Conservation (phyloP, 257 asterid genomes). For the Penstemon barbatus region DNA sequence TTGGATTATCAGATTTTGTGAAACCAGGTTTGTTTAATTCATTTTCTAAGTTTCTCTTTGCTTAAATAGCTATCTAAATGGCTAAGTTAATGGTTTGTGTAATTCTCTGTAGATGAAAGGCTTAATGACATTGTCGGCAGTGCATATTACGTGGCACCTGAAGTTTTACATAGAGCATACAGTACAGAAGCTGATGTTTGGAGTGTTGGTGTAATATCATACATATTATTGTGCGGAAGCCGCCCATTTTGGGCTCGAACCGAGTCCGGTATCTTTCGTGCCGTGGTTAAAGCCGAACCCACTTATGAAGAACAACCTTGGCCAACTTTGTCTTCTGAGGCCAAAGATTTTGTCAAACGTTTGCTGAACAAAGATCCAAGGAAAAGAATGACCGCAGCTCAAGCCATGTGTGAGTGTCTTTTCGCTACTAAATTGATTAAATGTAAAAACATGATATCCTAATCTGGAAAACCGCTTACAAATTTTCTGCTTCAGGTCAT, state of each 20-base stretch:
- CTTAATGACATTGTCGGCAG: constrained; percentile 95
- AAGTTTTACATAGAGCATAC: constrained; percentile 87
- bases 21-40: constrained; percentile 71
- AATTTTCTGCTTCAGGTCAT: constrained; percentile 67
- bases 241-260: constrained; percentile 98
- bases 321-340: constrained; percentile 80
- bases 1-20: constrained; percentile 92
- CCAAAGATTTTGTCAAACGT: constrained; percentile 82
- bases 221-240: constrained; percentile 81
- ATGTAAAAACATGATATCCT: background rate
- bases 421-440: background rate
- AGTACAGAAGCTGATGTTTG: constrained; percentile 94
- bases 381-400: constrained; percentile 93
- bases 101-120: constrained; percentile 66
- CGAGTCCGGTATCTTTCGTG: constrained; percentile 88
- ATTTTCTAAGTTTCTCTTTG: background rate
- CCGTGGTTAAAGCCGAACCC: constrained; percentile 91
- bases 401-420: constrained; percentile 74
- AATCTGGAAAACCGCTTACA: constrained; percentile 13
- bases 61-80: constrained; percentile 4
- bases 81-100: background rate
- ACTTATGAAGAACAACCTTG: constrained; percentile 83
- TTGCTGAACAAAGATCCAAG: constrained; percentile 84
- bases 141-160: constrained; percentile 98
- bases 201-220: constrained; percentile 90